Evolutionary conservation across 2,329 filamentous ascomycete genomes (phyloP).

Genomic region (Exserohilum rostratum): DNA sequence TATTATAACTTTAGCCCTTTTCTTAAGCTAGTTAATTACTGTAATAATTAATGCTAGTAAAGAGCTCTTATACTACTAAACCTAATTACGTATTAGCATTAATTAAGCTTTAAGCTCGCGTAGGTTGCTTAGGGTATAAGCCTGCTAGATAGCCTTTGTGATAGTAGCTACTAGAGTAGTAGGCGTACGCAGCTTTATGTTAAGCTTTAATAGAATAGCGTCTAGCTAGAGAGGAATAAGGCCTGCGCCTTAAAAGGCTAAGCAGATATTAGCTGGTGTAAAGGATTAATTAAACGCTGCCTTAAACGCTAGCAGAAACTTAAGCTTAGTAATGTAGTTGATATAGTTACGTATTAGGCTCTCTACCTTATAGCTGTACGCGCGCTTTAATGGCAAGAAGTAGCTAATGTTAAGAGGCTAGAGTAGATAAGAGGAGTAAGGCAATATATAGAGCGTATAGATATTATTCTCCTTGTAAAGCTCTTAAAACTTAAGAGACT

Average conservation of each 20-base stretch:
- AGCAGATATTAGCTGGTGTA: conserved; percentile 32
- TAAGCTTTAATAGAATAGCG: no score
- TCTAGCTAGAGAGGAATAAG: no score
- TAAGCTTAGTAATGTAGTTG: conserved; percentile 1
- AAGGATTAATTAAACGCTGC: conserved; percentile 30
- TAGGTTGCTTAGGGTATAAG: conserved; percentile 11
- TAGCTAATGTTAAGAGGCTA: no score
- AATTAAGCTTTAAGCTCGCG: not conserved
- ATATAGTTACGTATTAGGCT: no score
- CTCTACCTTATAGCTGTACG: no score
- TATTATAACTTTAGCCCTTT: no score
- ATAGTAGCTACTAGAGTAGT: not conserved
- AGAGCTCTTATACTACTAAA: no score
- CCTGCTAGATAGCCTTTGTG: conserved; percentile 1
- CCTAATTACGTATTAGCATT: no score
- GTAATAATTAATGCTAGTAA: no score
- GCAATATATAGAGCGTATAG: conserved; percentile 10
- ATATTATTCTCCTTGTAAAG: conserved; percentile 34
- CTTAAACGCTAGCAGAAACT: conserved; percentile 8
- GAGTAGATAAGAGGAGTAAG: conserved; percentile 42
- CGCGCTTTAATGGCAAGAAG: no score
- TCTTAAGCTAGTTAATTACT: no score
- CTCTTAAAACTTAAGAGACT: conserved; percentile 3
- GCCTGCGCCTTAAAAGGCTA: conserved; percentile 34
- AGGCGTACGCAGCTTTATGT: no score